Conservation (phyloP, 116 monocot species). For the Phalaenopsis hybrid region DNA sequence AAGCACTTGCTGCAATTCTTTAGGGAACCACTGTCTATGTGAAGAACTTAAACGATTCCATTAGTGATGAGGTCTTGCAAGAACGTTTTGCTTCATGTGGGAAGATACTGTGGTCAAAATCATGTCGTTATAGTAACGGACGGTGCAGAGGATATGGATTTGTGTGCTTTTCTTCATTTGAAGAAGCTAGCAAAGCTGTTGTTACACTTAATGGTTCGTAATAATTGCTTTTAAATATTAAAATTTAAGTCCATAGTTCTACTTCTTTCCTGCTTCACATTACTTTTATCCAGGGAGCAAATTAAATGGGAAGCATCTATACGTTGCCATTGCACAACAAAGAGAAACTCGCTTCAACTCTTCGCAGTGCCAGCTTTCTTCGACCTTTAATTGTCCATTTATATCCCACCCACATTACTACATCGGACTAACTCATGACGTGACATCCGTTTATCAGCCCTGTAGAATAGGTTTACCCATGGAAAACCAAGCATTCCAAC, state of each 20-base stretch:
- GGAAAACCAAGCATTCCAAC: neutral
- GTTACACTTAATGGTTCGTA: constrained; percentile 30
- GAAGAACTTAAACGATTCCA: constrained; percentile 28
- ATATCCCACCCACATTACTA: no score
- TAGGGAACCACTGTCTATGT: constrained; percentile 39
- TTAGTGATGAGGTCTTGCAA: constrained; percentile 27
- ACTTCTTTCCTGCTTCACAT: neutral
- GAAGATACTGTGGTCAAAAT: constrained; percentile 26
- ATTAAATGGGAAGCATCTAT: constrained; percentile 16
- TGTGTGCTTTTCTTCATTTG: constrained; percentile 31
- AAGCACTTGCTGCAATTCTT: neutral
- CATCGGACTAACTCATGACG: no score
- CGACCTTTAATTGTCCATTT: neutral
- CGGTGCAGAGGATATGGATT: constrained; percentile 49
- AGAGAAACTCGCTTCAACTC: constrained; percentile 15
- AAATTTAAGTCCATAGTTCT: no score
- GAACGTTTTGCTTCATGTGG: constrained; percentile 33
- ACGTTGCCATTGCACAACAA: constrained; percentile 24
- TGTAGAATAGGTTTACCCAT: neutral
- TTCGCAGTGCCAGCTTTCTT: neutral
- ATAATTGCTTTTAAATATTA: no score
- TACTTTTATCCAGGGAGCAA: constrained; percentile 21
- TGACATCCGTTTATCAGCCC: no score
- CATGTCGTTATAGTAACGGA: constrained; percentile 23
- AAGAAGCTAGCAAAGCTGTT: constrained; percentile 47